Evolutionary conservation across 2,329 filamentous ascomycete species (phyloP).

Genomic region (Coniochaeta sp.): DNA sequence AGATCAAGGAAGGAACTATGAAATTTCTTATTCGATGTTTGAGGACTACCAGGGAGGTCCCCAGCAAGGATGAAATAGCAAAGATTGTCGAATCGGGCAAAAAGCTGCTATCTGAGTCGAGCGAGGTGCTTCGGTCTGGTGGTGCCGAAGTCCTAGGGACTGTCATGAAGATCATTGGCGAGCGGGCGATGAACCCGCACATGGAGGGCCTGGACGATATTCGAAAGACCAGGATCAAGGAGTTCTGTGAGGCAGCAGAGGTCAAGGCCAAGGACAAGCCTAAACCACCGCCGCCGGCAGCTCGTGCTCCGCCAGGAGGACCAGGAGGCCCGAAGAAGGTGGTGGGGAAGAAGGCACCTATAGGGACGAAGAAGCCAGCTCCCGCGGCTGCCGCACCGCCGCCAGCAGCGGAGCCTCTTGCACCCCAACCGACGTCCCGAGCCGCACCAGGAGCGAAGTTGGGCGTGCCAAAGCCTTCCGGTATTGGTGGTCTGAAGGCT

Average conservation of each 20-base stretch:
- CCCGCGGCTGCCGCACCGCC: slow-evolving; percentile 29
- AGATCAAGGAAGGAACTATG: slow-evolving; percentile 92
- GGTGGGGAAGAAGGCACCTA: slow-evolving; percentile 40
- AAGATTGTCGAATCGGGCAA: slow-evolving; percentile 82
- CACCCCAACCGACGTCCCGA: slow-evolving; percentile 51
- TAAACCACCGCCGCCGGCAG: slow-evolving; percentile 64
- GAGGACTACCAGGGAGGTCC: slow-evolving; percentile 74
- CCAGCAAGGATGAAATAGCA: slow-evolving; percentile 74
- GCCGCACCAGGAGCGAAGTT: slow-evolving; percentile 41
- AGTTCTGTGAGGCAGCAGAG: slow-evolving; percentile 75
- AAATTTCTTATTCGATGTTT: slow-evolving; percentile 88
- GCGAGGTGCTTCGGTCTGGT: slow-evolving; percentile 75
- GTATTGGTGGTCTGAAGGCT: slow-evolving; percentile 50
- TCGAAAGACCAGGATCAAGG: slow-evolving; percentile 89
- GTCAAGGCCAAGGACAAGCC: slow-evolving; percentile 90
- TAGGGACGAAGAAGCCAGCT: slow-evolving; percentile 35
- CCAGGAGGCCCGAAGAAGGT: slow-evolving; percentile 38
- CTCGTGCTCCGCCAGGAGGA: slow-evolving; percentile 39
- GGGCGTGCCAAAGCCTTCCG: slow-evolving; percentile 45
- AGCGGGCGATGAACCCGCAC: slow-evolving; percentile 88
- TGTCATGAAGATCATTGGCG: slow-evolving; percentile 97
- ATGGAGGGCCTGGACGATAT: slow-evolving; percentile 93
- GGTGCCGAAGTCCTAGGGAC: slow-evolving; percentile 90
- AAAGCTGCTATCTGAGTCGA: slow-evolving; percentile 84
- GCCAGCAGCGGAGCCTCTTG: slow-evolving; percentile 44